Conservation (phyloP, 2,329 filamentous ascomycete species). For the Colletotrichum sp. region DNA sequence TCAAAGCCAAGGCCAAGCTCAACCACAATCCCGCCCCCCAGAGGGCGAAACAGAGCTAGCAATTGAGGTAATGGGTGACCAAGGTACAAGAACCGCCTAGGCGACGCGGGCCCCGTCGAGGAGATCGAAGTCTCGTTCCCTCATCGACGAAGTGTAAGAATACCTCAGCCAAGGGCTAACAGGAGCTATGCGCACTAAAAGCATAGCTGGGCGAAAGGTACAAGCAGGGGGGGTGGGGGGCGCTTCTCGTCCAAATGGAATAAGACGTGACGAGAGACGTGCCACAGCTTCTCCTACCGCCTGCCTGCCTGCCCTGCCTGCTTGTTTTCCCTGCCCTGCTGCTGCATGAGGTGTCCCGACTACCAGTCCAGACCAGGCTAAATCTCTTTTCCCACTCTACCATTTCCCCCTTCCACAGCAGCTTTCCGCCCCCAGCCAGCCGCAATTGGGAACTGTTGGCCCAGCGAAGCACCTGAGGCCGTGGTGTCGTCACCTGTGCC, state of each 20-base stretch:
- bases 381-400: background rate
- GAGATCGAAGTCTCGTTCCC: slow-evolving; percentile 21
- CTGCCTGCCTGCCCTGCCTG: background rate
- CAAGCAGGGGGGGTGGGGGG: background rate
- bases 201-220: background rate
- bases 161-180: background rate
- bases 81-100: background rate
- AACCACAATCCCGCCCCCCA: background rate
- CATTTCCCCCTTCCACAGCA: background rate
- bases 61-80: background rate
- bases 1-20: background rate
- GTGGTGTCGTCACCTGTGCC: slow-evolving; percentile 38
- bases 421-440: background rate
- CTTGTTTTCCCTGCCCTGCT: background rate
- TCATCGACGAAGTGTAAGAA: background rate
- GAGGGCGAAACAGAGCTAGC: slow-evolving; percentile 17
- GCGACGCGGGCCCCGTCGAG: background rate
- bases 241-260: background rate
- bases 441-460: background rate
- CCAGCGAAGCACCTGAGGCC: background rate
- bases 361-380: background rate
- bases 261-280: background rate
- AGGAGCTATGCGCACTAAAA: background rate
- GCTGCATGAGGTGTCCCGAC: background rate
- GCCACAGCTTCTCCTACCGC: background rate